These are phyloP conservation scores for Venturia oleaginea DNA, from an alignment of 2,329 filamentous ascomycete species.

Conservation along the genomic window DNA sequence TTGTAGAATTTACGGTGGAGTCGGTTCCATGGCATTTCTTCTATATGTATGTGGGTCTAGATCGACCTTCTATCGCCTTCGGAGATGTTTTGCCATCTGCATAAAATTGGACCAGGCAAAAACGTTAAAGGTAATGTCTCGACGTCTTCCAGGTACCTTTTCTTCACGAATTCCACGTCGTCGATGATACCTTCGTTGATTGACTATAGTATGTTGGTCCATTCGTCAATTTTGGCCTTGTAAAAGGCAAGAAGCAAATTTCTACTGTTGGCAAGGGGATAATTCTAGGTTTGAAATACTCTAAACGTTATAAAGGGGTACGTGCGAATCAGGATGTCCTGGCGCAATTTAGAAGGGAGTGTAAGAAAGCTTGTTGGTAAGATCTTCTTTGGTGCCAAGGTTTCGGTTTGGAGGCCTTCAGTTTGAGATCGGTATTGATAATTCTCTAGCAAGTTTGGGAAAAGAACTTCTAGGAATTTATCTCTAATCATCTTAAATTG, in stretches of 20 bases:
- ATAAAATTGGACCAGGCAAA: neutral
- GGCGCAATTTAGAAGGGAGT: neutral
- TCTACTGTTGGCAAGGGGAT: neutral
- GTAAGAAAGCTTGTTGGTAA: neutral
- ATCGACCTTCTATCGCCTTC: neutral
- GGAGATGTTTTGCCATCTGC: neutral
- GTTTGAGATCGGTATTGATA: neutral
- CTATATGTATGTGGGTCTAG: neutral
- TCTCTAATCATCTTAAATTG: neutral
- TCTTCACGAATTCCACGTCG: neutral
- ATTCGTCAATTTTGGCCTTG: neutral
- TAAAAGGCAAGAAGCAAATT: neutral
- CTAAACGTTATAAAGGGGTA: neutral
- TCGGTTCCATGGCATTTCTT: neutral
- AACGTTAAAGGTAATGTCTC: neutral
- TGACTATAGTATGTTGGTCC: neutral
- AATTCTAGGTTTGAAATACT: neutral
- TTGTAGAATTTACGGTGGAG: neutral
- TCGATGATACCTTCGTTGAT: neutral
- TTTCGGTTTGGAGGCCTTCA: neutral
- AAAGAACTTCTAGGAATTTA: neutral
- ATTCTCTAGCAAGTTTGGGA: neutral
- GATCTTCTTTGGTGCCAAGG: neutral
- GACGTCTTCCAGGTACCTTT: neutral
- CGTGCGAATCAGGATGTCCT: neutral